Base-by-base conservation (phyloP, 129 eudicot species). In the Deinandra increscens region DNA sequence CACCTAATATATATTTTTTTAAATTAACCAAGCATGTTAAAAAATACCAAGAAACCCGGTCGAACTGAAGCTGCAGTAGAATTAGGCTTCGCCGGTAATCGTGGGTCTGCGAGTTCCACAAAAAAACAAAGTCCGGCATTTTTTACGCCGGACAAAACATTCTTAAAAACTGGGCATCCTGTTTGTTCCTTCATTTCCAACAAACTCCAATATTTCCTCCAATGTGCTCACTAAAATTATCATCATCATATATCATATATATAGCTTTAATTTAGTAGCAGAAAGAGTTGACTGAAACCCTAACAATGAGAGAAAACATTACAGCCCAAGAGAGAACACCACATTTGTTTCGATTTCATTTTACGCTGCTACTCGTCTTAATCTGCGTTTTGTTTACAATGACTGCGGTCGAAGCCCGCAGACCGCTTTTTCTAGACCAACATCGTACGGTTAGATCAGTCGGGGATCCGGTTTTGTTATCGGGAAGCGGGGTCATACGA, bases 171-270 rank as follows among this genome's bases (percentile, higher is more conserved):
- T 17, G 81, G 81, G 76, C 72, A 51, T 54, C 60, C 61, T 15
- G 39, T 63, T 71, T 78, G 73, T 56, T 71, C 54, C 77, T 64
- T 64, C 7, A 51, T 78, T 22, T 60, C 51, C 46, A 64, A 64
- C 81, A 64, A 10, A 42, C 44, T 64, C 73, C 81, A 53, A 44
- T n/a, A 78, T 71, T 55, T 65, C 54, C 75, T 76, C 69, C 36
- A 55, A 49, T 45, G 15, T 55, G 58, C 53, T 45, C 26, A 60
- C 14, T 20, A 39, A 4, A 58, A 29, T 58, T 39, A n/a, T n/a
- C n/a, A n/a, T n/a, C 39, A 39, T 26, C 31, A 60, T 53, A 9
- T 42, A 34, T 36, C n/a, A 37, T 45, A 49, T 69, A 69, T 69
- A 51, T 50, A 77, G 23, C 65, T 22, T 22, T 54, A 69, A 26